These are phyloP conservation scores for Zostera marina DNA, from an alignment of 116 monocot species.

Conservation along the genomic window DNA sequence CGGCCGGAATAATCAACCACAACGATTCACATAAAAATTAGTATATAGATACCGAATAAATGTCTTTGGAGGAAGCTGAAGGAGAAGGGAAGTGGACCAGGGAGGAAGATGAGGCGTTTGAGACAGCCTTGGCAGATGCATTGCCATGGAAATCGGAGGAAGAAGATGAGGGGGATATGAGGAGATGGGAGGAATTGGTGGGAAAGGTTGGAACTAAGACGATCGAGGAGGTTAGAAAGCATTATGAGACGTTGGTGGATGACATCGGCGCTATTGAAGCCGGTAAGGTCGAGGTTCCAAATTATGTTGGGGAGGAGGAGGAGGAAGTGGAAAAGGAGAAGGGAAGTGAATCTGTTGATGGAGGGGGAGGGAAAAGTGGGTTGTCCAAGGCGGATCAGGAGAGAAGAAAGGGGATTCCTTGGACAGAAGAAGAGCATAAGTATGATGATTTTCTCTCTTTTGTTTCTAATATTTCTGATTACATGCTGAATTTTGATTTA, in stretches of 20 bases:
- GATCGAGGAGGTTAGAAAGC: constrained; percentile 39
- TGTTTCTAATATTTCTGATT: too few relatives aligned
- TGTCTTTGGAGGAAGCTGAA: not conserved
- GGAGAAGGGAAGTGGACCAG: constrained; percentile 9
- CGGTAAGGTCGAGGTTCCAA: constrained; percentile 42
- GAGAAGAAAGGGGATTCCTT: constrained; percentile 69
- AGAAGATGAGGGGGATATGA: constrained; percentile 1
- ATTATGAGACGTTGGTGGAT: constrained; percentile 54
- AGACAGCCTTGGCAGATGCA: constrained; percentile 9
- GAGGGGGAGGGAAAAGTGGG: constrained; percentile 21
- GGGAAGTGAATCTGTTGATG: constrained; percentile 6
- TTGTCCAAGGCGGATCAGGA: constrained; percentile 71
- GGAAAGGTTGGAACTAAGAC: constrained; percentile 30
- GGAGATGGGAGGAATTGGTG: constrained; percentile 31
- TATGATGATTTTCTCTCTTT: constrained; percentile 5
- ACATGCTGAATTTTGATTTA: too few relatives aligned
- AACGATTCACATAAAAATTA: not conserved
- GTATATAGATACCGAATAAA: not conserved
- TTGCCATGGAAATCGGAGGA: constrained; percentile 5
- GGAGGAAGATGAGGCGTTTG: constrained; percentile 21
- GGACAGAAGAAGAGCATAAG: constrained; percentile 93
- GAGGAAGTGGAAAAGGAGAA: constrained; percentile 8
- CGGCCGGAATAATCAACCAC: not conserved
- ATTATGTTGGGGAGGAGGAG: constrained; percentile 29
- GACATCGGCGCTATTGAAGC: constrained; percentile 65